Base-by-base conservation (phyloP, 1,139 yeast species). In the Taphrina sp. region DNA sequence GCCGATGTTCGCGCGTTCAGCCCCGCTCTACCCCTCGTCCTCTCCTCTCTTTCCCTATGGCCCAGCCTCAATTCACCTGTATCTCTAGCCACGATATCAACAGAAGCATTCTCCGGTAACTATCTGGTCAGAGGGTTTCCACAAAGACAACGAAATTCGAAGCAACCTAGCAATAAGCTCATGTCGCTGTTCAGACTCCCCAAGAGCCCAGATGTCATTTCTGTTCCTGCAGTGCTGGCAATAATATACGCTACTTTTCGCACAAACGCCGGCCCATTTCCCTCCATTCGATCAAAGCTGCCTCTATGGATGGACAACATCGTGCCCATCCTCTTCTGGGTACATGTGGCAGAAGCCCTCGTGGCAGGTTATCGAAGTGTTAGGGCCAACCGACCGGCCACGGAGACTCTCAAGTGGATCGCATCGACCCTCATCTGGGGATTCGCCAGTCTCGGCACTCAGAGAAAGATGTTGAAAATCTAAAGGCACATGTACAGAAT, bases 181-280 rank as follows among this genome's bases (percentile, higher is more conserved):
- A 41, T 41, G 45, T 41, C 45, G 17, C 45, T 41, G 17, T 43
- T 43, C 47, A 29, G 47, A 33, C n/a, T 31, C 1, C 47, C 47
- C 5, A 14, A 20, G 16, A 31, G 20, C 36, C 47, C 47, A 20
- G 47, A 43, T 3, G 19, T 43, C 17, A 10, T 19, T 14, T 12
- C 28, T 2, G 31, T 43, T 28, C 47, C 47, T 1, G 3, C 36
- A 16, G 47, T 43, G 10, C 19, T 43, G 29, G 26, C 37, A 14
- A 36, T 43, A 5, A 20, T 31, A 26, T 43, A 43, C 37, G 24
- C 26, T 22, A 45, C 52, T 16, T 24, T 33, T 23, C 22, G 29
- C 44, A 20, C 44, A 17, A 28, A 26, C 38, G 8, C 35, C 31
- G 26, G 45, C 16, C 36, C 45, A 20, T 36, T 29, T 19, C 10